Evolutionary conservation across 495 filamentous ascomycete genomes (phyloP).

Genomic region (Lophiotrema nucula): DNA sequence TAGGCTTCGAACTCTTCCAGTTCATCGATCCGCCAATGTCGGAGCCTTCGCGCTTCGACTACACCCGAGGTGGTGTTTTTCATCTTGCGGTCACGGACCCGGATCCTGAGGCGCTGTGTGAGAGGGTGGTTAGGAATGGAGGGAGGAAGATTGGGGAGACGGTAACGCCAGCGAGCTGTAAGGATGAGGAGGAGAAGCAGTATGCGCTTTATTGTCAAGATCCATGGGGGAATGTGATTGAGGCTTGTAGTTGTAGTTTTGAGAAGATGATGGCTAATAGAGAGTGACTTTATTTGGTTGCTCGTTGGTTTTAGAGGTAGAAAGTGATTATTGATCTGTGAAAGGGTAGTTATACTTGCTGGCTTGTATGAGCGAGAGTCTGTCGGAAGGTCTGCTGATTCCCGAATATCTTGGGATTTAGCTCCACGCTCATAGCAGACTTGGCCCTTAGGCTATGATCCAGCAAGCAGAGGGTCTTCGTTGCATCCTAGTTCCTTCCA

Average conservation of each 20-base stretch:
- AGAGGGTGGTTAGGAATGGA: constrained; percentile 18
- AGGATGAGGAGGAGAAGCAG: constrained; percentile 18
- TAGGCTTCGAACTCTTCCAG: constrained; percentile 35
- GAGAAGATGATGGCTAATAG: constrained; percentile 32
- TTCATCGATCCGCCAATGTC: constrained; percentile 33
- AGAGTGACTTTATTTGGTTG: not conserved
- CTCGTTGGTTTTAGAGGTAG: no score
- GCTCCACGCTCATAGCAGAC: no score
- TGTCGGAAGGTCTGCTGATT: no score
- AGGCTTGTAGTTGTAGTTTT: constrained; percentile 31
- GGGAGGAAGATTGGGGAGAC: constrained; percentile 28
- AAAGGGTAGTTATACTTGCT: no score
- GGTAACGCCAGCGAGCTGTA: constrained; percentile 6
- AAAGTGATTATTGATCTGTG: no score
- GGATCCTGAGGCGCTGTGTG: constrained; percentile 30
- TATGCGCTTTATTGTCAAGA: constrained; percentile 19
- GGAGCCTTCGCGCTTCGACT: constrained; percentile 17
- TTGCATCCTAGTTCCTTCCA: no score
- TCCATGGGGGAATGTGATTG: constrained; percentile 32
- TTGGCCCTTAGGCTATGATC: no score
- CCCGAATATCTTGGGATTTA: no score
- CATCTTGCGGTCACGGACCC: constrained; percentile 33
- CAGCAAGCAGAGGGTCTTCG: no score
- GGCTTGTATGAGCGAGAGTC: no score
- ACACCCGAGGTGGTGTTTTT: constrained; percentile 30